A percentile compares a stretch with the other conserved stretches of the same genome.
Evolutionary conservation across 371 early-diverging fungal species (phyloP).

Genomic region (Nematocida homosporus): DNA sequence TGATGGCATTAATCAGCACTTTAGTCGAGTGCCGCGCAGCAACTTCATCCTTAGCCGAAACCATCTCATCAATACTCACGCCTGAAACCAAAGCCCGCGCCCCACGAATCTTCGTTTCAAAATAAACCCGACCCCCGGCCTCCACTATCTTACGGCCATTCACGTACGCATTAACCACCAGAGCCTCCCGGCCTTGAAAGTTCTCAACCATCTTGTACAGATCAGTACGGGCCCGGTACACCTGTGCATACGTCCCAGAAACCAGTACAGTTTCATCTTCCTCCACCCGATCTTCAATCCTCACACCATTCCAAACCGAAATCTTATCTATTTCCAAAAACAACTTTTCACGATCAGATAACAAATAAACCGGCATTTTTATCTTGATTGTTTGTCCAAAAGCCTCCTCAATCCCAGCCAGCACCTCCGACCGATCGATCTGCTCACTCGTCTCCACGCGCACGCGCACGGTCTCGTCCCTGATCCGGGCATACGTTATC

Average conservation of each 20-base stretch:
- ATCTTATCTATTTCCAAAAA: conserved; percentile 29
- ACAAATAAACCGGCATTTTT: conserved; percentile 20
- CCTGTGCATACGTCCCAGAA: conserved; percentile 13
- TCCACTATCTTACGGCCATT: conserved; percentile 8
- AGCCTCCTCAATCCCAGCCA: not conserved
- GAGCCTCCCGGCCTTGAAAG: conserved; percentile 15
- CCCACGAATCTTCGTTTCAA: conserved; percentile 51
- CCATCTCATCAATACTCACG: not conserved
- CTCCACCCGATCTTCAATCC: not conserved
- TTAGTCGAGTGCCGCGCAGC: not conserved
- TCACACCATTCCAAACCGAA: conserved; percentile 9
- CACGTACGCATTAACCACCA: not conserved
- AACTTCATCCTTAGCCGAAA: not conserved
- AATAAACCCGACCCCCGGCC: conserved; percentile 51
- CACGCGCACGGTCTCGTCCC: conserved; percentile 3
- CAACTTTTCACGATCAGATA: conserved; percentile 15
- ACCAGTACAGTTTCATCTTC: not conserved
- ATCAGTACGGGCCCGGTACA: conserved; percentile 22
- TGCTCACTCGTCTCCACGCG: not conserved
- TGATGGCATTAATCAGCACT: conserved; percentile 29
- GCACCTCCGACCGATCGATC: not conserved
- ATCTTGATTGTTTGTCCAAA: not conserved
- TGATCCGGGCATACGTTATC: conserved; percentile 3
- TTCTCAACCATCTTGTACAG: conserved; percentile 46
- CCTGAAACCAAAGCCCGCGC: conserved; percentile 43